Evolutionary conservation across 2,329 filamentous ascomycete genomes (phyloP).

Genomic region (Metarhizium brunneum): DNA sequence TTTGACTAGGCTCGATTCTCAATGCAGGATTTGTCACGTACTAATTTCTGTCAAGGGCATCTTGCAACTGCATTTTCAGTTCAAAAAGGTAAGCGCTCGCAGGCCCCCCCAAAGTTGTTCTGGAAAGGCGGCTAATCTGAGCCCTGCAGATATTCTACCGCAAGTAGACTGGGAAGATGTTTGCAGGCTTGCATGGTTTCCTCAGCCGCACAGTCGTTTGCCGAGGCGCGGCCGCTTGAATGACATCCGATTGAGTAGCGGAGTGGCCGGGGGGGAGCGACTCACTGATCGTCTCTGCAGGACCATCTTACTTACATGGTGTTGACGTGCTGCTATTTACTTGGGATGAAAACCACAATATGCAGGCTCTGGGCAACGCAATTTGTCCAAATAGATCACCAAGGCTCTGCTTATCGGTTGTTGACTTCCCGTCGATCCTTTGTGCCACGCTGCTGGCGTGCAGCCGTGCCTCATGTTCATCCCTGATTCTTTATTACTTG

Average conservation of each 20-base stretch:
- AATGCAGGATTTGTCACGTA: constrained; percentile 5
- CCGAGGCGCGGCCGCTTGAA: not conserved
- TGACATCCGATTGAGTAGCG: not conserved
- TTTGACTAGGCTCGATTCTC: constrained; percentile 8
- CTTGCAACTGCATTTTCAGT: constrained; percentile 93
- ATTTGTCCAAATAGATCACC: not conserved
- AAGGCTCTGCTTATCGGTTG: not conserved
- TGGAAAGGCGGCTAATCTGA: not conserved
- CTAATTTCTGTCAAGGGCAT: constrained; percentile 35
- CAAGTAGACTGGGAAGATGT: constrained; percentile 2
- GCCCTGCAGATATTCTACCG: constrained; percentile 9
- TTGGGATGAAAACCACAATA: not conserved
- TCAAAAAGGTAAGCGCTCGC: constrained; percentile 67
- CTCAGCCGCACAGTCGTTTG: not conserved
- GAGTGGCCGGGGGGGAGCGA: not conserved
- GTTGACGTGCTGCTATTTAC: not conserved
- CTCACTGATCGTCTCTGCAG: not conserved
- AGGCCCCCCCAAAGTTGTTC: not conserved
- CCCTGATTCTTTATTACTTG: not conserved
- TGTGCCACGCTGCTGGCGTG: not conserved
- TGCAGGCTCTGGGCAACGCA: not conserved
- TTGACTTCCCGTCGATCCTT: not conserved
- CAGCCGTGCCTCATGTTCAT: not conserved
- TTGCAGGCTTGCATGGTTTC: not conserved
- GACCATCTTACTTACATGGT: not conserved